Evolutionary conservation across 805 yeast genomes (phyloP).

Genomic region (Komagataella phaffii): DNA sequence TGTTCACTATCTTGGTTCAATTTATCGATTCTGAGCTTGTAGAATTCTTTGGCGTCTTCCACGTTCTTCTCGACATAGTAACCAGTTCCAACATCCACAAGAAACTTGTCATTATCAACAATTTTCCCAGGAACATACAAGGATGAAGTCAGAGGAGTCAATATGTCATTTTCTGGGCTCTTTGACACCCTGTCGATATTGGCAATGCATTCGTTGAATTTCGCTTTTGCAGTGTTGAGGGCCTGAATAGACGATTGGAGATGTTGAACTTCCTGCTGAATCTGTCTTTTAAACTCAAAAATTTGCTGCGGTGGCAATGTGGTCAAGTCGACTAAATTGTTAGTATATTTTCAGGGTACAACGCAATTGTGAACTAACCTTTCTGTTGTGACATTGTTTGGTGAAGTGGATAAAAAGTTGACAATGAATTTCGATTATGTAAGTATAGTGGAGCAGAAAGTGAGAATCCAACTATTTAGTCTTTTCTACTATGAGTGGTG

Average conservation of each 20-base stretch:
- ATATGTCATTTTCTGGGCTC: slow-evolving; percentile 32
- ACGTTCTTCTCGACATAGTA: slow-evolving; percentile 76
- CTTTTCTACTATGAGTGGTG: background rate
- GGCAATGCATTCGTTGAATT: slow-evolving; percentile 67
- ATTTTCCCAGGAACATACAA: slow-evolving; percentile 81
- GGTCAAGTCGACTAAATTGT: slow-evolving; percentile 39
- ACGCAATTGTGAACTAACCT: background rate
- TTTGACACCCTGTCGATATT: slow-evolving; percentile 43
- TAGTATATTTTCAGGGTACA: background rate
- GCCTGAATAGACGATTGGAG: slow-evolving; percentile 77
- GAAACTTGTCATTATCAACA: slow-evolving; percentile 47
- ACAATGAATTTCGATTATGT: background rate
- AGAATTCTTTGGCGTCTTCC: slow-evolving; percentile 56
- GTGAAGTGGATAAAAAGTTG: background rate
- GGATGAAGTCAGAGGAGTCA: slow-evolving; percentile 84
- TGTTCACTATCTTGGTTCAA: slow-evolving; percentile 61
- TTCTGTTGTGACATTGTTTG: slow-evolving; percentile 3
- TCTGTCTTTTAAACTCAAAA: slow-evolving; percentile 65
- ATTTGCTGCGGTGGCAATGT: slow-evolving; percentile 76
- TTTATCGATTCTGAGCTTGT: slow-evolving; percentile 59
- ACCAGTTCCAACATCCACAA: slow-evolving; percentile 95
- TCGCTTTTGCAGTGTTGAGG: slow-evolving; percentile 65
- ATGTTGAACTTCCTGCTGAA: slow-evolving; percentile 79
- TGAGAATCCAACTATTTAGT: background rate
- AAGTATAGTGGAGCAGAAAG: background rate